Evolutionary conservation across 2,329 filamentous ascomycete genomes (phyloP), one percentile per base, ranked within the genome.

Genomic region (Verruconis gallopava): DNA sequence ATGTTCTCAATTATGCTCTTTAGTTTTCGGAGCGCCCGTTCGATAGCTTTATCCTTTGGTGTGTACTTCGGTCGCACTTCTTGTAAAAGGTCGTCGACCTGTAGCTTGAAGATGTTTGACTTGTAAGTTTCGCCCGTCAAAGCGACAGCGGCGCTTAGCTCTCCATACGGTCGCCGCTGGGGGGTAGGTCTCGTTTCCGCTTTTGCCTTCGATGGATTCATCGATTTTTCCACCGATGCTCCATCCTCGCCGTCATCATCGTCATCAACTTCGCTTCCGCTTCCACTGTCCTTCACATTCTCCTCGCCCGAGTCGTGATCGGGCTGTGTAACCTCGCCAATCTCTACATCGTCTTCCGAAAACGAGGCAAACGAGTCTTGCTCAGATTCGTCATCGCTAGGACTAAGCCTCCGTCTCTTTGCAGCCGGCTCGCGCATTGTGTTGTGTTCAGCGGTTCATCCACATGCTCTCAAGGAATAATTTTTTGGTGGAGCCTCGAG

Each of bases 31-130:
- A 46, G 38, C 21, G 21, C 36, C 3, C n/a, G 37, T 14, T 46
- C 40, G n/a, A 42, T 66, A 13, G 65, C 60, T 9, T 58, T 64
- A 46, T 73, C 63, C 47, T 69, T 69, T 53, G 71, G 74, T 21
- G 71, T 71, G 48, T 77, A 73, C 46, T 72, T 70, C 22, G 70
- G 72, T 50, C 68, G 67, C 38, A 77, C 61, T 48, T 76, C 71
- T 4, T 63, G 57, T 39, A 81, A 56, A 44, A 82, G 61, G 50
- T 80, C 75, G 48, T 81, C 73, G 22, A 79, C 65, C 53, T 82
- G 77, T 6, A 81, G 58, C 54, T 79, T 79, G 62, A 82, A 80
- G 44, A 79, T 62, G 53, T 69, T 78, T 34, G 75, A 78, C 53
- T 78, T 78, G 63, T 73, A 79, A n/a, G 71, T 65, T 37, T 72